Conservation (phyloP, 2,329 filamentous ascomycete species). For the Fusarium pininemorale region DNA sequence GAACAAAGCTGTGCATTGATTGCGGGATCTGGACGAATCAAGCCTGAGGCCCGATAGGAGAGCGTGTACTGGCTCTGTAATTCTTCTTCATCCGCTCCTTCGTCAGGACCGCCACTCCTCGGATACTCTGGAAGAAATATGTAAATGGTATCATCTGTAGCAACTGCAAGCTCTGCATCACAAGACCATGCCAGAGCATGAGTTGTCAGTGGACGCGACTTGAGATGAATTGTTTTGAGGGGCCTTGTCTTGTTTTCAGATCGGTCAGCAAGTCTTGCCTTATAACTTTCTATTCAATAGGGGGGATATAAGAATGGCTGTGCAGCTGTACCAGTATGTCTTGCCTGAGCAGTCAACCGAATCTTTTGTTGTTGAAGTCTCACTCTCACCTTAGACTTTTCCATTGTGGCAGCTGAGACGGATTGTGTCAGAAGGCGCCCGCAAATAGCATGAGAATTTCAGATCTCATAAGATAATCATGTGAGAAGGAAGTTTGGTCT, state of each 20-base stretch:
- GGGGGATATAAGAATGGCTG: no score
- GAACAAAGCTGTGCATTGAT: conserved; percentile 58
- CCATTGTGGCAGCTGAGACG: conserved; percentile 22
- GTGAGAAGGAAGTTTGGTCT: neutral
- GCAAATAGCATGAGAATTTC: neutral
- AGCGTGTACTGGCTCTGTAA: conserved; percentile 48
- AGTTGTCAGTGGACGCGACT: conserved; percentile 55
- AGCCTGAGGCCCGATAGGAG: conserved; percentile 45
- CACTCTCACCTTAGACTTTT: conserved; percentile 43
- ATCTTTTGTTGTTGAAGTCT: conserved; percentile 4
- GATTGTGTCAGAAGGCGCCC: neutral
- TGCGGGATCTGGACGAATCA: conserved; percentile 52
- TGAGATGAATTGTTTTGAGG: conserved; percentile 57
- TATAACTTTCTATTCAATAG: neutral
- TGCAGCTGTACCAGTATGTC: neutral
- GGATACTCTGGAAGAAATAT: conserved; percentile 60
- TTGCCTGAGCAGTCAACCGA: neutral
- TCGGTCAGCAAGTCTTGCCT: neutral
- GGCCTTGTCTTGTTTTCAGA: conserved; percentile 51
- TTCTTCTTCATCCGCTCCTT: conserved; percentile 42
- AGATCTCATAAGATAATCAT: neutral
- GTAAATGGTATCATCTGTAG: conserved; percentile 64
- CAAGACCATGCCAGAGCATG: conserved; percentile 62
- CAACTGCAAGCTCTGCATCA: conserved; percentile 66
- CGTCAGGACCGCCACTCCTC: conserved; percentile 36